phyloP scores from a whole-genome alignment of 768 basidiomycete genomes.

The Coprinellus micaceus region DNA sequence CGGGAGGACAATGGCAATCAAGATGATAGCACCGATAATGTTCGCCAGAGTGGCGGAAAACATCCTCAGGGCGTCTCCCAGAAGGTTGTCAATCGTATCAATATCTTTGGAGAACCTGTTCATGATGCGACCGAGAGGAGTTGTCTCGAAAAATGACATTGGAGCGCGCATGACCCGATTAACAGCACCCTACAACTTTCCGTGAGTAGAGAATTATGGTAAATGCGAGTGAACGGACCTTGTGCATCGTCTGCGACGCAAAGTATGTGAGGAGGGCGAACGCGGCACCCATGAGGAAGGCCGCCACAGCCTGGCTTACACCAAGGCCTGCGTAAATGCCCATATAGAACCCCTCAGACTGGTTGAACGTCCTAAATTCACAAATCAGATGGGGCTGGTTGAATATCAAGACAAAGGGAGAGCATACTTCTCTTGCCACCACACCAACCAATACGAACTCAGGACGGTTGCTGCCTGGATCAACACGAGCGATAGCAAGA shows the following conservation, averaged over 20 bases:
- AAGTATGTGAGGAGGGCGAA: slow-evolving; percentile 72
- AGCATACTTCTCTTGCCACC: slow-evolving; percentile 70
- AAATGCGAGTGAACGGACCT: slow-evolving; percentile 29
- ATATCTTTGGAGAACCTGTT: slow-evolving; percentile 88
- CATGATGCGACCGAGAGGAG: slow-evolving; percentile 84
- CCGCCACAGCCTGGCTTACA: slow-evolving; percentile 60
- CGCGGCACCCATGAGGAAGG: slow-evolving; percentile 63
- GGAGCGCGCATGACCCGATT: slow-evolving; percentile 76
- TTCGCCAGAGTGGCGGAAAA: slow-evolving; percentile 57
- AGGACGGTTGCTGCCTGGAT: slow-evolving; percentile 71
- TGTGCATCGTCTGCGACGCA: slow-evolving; percentile 69
- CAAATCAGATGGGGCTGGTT: too few species aligned
- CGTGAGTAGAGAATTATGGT: background rate
- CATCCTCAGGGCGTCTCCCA: slow-evolving; percentile 76
- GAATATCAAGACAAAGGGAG: too few species aligned
- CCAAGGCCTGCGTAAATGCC: slow-evolving; percentile 77
- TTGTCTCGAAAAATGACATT: slow-evolving; percentile 89
- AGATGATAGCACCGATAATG: slow-evolving; percentile 72
- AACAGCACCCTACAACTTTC: slow-evolving; percentile 48
- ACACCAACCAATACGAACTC: slow-evolving; percentile 80
- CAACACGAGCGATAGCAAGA: slow-evolving; percentile 57
- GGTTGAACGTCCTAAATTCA: slow-evolving; percentile 23
- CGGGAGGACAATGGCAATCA: slow-evolving; percentile 73
- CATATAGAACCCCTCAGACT: slow-evolving; percentile 70
- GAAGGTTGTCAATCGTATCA: slow-evolving; percentile 74